Conservation (phyloP, 495 filamentous ascomycete genomes). For the Hypoxylon crocopeplum region DNA sequence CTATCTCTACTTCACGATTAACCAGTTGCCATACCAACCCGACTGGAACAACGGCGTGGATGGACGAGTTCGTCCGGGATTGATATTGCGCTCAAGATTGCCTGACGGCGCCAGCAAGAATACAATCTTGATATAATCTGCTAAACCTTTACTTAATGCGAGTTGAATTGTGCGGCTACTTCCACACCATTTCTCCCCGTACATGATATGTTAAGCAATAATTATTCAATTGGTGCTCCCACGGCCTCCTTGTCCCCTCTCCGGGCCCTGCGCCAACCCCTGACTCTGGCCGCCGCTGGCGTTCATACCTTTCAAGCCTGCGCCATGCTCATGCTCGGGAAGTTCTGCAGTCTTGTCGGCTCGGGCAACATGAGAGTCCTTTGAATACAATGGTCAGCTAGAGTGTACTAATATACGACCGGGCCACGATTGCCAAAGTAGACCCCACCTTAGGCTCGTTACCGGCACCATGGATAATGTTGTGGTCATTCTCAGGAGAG, state of each 20-base stretch:
- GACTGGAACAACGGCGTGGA: slow-evolving; percentile 31
- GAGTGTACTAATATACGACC: too few species aligned
- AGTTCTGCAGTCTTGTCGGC: slow-evolving; percentile 51
- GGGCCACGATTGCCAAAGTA: too few species aligned
- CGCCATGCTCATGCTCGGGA: slow-evolving; percentile 46
- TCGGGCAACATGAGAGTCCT: slow-evolving; percentile 40
- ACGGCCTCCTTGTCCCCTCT: slow-evolving; percentile 36
- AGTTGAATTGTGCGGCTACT: too few species aligned
- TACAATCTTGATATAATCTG: slow-evolving; percentile 17
- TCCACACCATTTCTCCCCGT: too few species aligned
- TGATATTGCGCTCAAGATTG: slow-evolving; percentile 22
- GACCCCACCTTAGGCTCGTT: slow-evolving; percentile 36
- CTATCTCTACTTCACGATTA: slow-evolving; percentile 52
- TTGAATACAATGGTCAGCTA: not conserved
- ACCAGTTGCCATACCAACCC: slow-evolving; percentile 43
- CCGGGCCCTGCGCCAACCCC: slow-evolving; percentile 37
- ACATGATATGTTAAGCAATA: too few species aligned
- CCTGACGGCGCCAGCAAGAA: slow-evolving; percentile 34
- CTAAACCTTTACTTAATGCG: too few species aligned
- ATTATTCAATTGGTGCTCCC: slow-evolving; percentile 5
- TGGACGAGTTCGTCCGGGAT: slow-evolving; percentile 20
- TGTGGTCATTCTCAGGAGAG: slow-evolving; percentile 37
- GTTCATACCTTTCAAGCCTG: slow-evolving; percentile 34
- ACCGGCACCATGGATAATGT: slow-evolving; percentile 51
- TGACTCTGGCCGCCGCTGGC: slow-evolving; percentile 45